Evolutionary conservation across 2,329 filamentous ascomycete species (phyloP).

Genomic region (Talaromyces sp.): DNA sequence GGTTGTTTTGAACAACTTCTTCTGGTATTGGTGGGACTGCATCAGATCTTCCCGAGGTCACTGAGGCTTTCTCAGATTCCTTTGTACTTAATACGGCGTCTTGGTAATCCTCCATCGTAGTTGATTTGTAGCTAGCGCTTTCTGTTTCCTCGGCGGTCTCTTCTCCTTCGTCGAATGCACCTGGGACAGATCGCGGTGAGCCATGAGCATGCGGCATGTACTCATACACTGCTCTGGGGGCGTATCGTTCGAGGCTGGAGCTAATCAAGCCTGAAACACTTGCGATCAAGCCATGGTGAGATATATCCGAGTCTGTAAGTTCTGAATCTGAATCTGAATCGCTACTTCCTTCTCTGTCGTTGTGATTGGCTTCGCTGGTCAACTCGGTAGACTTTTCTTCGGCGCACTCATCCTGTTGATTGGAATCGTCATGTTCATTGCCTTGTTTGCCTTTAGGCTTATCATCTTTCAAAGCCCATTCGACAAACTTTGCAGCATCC

Average conservation of each 20-base stretch:
- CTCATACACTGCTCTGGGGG: slow-evolving; percentile 55
- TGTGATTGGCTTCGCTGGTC: slow-evolving; percentile 6
- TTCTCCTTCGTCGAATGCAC: neutral
- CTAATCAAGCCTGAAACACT: slow-evolving; percentile 41
- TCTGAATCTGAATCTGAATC: slow-evolving; percentile 12
- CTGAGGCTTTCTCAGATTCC: slow-evolving; percentile 20
- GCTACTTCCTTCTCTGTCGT: slow-evolving; percentile 8
- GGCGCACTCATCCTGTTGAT: neutral
- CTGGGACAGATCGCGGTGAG: neutral
- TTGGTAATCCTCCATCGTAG: neutral
- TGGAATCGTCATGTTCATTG: neutral
- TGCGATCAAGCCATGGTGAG: slow-evolving; percentile 39
- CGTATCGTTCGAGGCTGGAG: slow-evolving; percentile 52
- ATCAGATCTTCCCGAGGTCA: slow-evolving; percentile 24
- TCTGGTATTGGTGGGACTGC: slow-evolving; percentile 17
- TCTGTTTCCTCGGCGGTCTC: neutral
- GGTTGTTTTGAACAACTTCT: slow-evolving; percentile 23
- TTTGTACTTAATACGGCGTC: neutral
- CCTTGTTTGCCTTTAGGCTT: slow-evolving; percentile 42
- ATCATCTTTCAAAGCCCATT: slow-evolving; percentile 68
- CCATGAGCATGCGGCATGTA: slow-evolving; percentile 45
- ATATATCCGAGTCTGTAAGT: slow-evolving; percentile 21
- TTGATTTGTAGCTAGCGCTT: neutral
- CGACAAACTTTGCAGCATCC: slow-evolving; percentile 78
- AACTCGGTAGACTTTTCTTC: slow-evolving; percentile 3